Base-by-base conservation (phyloP, 2,329 filamentous ascomycete species). In the Aulographum hederae region DNA sequence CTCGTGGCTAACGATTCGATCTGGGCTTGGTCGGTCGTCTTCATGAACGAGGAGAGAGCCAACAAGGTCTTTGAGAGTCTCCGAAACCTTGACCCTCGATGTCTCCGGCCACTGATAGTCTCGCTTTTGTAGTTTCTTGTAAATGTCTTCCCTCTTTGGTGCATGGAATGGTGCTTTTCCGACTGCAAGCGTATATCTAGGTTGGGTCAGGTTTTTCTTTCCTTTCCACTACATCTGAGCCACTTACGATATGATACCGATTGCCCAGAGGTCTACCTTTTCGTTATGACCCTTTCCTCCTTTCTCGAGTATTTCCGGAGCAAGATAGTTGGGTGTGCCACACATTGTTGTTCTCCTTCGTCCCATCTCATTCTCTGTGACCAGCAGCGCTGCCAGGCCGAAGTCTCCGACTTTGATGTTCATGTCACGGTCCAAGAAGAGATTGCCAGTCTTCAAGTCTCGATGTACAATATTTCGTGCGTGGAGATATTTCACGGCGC, bases 351-450 rank as follows among this genome's bases (percentile, higher is more conserved):
- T 94, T 45, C 91, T 70, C 40, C 89, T 73, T 43, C 70, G 82
- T 52, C 74, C 75, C 67, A 81, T 80, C 47, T 98, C 89, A 51
- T 78, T 84, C 47, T 86, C 82, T 6, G 85, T 91, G 28, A 95
- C 74, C 34, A 95, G 64, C 43, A 98, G 63, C 18, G 91, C 89
- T 18, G 89, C 89, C 34, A 98, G 65, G 3, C 89, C 89, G 57
- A 98, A 98, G 52, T 98, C 89, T 28, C 89, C 89, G 44, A 98
- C 82, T 52, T 98, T 98, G 44, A 93, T 77, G 47, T 98, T 92
- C 86, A 98, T 94, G 42, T 84, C 66, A 33, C 72, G 71, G 52
- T 98, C 89, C 32, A 98, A 65, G 46, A 98, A 98, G 42, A 98
- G 76, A 51, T 98, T 98, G 30, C 89, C 91, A 64, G 94, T 95